These are phyloP conservation scores for Pichia thaimueangensis DNA, from an alignment of 805 yeast genomes.

Conservation along the genomic window DNA sequence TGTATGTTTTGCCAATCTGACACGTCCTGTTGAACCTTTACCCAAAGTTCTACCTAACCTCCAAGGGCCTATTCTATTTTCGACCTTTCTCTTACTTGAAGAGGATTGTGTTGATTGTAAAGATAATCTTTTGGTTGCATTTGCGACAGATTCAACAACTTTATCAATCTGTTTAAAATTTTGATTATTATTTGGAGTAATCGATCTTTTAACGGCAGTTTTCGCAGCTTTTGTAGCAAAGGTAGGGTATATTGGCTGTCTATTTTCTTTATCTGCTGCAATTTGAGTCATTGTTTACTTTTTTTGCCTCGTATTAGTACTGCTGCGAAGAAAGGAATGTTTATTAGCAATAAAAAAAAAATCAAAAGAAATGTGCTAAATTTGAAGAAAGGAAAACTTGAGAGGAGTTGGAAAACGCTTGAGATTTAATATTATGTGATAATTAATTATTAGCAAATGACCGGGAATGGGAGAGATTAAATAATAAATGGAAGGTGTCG, in stretches of 20 bases:
- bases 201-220: constrained; percentile 12
- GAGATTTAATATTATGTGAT: too few species aligned
- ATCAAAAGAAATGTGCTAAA: too few species aligned
- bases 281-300: not conserved
- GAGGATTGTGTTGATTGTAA: constrained; percentile 36
- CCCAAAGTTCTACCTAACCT: constrained; percentile 72
- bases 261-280: constrained; percentile 9
- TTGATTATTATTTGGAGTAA: constrained; percentile 11
- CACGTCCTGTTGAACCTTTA: constrained; percentile 79
- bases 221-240: constrained; percentile 26
- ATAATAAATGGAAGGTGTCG: too few species aligned
- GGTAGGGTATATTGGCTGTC: constrained; percentile 13
- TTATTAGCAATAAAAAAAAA: too few species aligned
- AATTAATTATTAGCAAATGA: too few species aligned
- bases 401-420: too few species aligned
- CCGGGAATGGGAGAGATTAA: too few species aligned
- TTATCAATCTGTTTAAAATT: constrained; percentile 32
- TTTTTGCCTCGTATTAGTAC: too few species aligned
- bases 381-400: too few species aligned
- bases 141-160: constrained; percentile 33
- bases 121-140: constrained; percentile 32
- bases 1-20: constrained; percentile 64
- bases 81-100: constrained; percentile 29
- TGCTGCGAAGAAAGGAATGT: too few species aligned
- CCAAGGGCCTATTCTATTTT: constrained; percentile 70